Base-by-base conservation (phyloP, 305 asterid genomes). In the Fraxinus latifolia region DNA sequence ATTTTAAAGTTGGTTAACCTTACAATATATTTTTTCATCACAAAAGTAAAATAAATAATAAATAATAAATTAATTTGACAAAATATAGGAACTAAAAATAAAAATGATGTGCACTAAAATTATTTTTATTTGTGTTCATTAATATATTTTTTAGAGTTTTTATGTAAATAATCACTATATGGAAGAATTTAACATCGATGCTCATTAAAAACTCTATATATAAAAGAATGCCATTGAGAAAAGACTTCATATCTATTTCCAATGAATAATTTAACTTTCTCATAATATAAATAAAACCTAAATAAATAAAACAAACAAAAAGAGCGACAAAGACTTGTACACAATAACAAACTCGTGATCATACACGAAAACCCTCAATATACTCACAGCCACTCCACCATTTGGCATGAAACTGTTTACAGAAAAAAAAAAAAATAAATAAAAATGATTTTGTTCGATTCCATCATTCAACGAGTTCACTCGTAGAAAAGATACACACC, bases 401-500 rank as follows among this genome's bases (percentile, higher is more conserved):
- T 67, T 27, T 67, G 3, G 9, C 12, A 29, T 11, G 8, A 5
- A 67, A 67, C 8, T 29, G 9, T 67, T 11, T 4, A 29, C 17
- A 67, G 36, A 4, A 27, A 27, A 27, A 67, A 7, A 8, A 34
- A 34, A 34, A n/a, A 31, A 31, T 31, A 31, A 3, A 32, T 32
- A 9, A 8, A 27, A 9, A 67, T 67, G 74, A 67, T 67, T 67
- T 67, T 67, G 74, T 27, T 67, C 74, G 74, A 67, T 25, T 25
- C n/a, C 33, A 4, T 27, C 68, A 58, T 19, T 19, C 68, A 1
- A 60, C 7, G 15, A 60, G 70, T 67, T 27, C 74, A 67, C 37
- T 7, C 74, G 3, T 33, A 8, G 74, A 67, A 67, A 70, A 78
- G 78, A 82, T 36, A 75, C 78, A 76, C 34, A 72, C 83, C 83